Base-by-base conservation (phyloP, 2,329 filamentous ascomycete genomes). In the Trichophyton equinum region DNA sequence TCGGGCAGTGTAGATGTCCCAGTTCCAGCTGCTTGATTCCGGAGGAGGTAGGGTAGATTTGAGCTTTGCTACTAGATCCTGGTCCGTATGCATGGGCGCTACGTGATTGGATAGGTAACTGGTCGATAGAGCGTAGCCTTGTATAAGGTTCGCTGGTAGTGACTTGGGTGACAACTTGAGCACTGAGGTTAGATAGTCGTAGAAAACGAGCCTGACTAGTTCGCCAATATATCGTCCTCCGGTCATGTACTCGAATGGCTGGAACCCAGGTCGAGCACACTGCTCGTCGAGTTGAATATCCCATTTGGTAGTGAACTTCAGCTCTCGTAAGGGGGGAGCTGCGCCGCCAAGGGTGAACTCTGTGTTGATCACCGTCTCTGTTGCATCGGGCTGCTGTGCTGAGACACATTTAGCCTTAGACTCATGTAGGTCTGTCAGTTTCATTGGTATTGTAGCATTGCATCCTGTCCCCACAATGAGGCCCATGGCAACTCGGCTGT, bases 211-310 rank as follows among this genome's bases (percentile, higher is more conserved):
- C 27, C 88, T 83, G 25, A 86, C 85, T 9, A 91, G 81, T 72
- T 91, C 88, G 58, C 88, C 88, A 3, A 91, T 79, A 69, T 91
- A 91, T 46, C 88, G 79, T 1, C 88, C 88, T 2, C 87, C 83
- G 0, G 87, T 91, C 86, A 92, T 89, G 73, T 91, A 92, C 70
- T 94, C 89, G 20, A 92, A 81, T 0, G 88, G 88, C 65, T 92
- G 88, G 67, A 92, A 91, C 0, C 88, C 88, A 0, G 88, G 86
- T 5, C 77, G 78, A 66, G 89, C 85, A 66, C 85, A 86, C 53
- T 84, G 81, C 3, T 73, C 73, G 66, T 91, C 87, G 4, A 94
- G 78, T 62, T 79, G 74, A 8, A 77, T 73, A 67, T 94, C 89
- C 88, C 88, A 92, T 40, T 75, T 75, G 8, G 82, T 91, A 58